Base-by-base conservation (phyloP, 108 stramenopile species). In the Cylindrotheca closterium region DNA sequence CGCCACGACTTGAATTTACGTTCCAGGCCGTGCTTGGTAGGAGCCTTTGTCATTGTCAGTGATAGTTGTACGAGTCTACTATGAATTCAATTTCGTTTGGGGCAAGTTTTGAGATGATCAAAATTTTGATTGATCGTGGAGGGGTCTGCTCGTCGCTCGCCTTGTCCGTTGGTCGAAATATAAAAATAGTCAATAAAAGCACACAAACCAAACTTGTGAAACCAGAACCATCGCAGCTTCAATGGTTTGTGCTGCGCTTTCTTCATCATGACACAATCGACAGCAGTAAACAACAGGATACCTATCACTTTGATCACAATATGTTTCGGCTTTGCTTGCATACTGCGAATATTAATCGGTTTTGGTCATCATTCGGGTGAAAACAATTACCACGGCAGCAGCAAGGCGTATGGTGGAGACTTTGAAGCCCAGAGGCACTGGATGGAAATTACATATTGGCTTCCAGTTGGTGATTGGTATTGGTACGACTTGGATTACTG, bases 401-500 rank as follows among this genome's bases (percentile, higher is more conserved):
- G 51, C 18, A 49, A 30, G n/a, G 70, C 80, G 0, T 82, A 93
- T 61, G 91, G 91, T 10, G 97, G 97, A n/a, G 97, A 98, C 60
- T 98, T 86, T 71, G 97, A 98, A 71, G 97, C 96, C 0, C 96
- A 98, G 72, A 76, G 97, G 47, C 97, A 98, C 73, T 98, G 97
- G 97, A 97, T 98, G 95, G 97, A 98, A 65, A 46, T 98, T 24
- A 96, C 97, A 1, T 61, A 53, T 26, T 78, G 90, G 58, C 63
- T 96, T 18, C 94, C 95, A 3, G 51, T 95, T 5, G 69, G 58
- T 3, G 85, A 96, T 29, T 98, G 97, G 97, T 98, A 98, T 68
- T 63, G 58, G 62, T 83, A 96, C 62, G 94, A 96, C 59, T 67
- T 95, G 45, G 66, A 77, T 23, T 98, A 96, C 51, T 98, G 96